Evolutionary conservation across 306 rosid genomes (phyloP), one percentile per base, ranked within the genome.

Genomic region (Glycine soja): DNA sequence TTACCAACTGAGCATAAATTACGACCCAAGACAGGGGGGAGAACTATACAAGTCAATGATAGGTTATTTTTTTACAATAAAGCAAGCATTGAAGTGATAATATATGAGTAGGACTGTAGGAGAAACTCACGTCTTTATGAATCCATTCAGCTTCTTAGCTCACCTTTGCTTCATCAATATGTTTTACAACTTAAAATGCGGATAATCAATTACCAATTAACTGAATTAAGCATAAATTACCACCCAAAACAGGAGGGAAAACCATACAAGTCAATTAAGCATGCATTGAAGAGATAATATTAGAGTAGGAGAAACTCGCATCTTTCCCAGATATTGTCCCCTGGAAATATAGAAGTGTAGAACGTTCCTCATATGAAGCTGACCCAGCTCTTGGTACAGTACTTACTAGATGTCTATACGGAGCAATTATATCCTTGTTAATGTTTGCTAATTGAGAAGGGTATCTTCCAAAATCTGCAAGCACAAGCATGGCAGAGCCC

Each of bases 401-500:
- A 15, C 46, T 64, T 3, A 64, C 47, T 64, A 64, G 6, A 64
- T 64, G 70, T 19, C 70, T 64, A 38, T 64, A 64, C 0, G 70
- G 70, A 64, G 70, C 70, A 13, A 64, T 64, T 64, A 64, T 38
- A 64, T 64, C 70, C 12, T 64, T 64, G 12, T 14, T 8, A 64
- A 64, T 64, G 38, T 64, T 64, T 13, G 70, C 70, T 36, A 64
- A 7, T 36, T 36, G 4, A 36, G 47, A 38, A 36, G 70, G 70
- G 48, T 64, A 64, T 64, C 70, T 36, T 36, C 70, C 70, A 38
- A 64, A 64, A 64, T 64, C 70, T 36, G 70, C 70, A 64, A 64
- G 48, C 24, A 64, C 70, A n/a, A 64, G 48, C 19, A 64, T 64
- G 19, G 70, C 46, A 14, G 70, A 64, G 14, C 47, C 24, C 12